These are phyloP conservation scores for Xylaria sp. DNA, from an alignment of 2,329 filamentous ascomycete genomes.

Conservation along the genomic window DNA sequence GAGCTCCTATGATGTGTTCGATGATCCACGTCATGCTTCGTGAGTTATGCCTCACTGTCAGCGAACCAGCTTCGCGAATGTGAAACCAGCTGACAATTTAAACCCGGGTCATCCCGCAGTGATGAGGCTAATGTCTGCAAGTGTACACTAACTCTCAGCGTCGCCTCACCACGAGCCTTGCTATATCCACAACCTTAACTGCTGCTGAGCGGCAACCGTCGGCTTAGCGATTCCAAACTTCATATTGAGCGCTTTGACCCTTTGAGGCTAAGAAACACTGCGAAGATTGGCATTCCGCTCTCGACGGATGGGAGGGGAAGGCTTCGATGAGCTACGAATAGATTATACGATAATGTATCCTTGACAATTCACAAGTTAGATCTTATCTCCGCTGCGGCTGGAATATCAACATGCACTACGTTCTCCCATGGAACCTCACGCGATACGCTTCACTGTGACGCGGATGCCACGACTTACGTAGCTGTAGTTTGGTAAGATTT, in stretches of 20 bases:
- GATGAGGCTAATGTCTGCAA: slow-evolving; percentile 3
- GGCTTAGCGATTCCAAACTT: background rate
- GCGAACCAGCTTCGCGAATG: background rate
- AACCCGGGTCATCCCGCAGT: background rate
- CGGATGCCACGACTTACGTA: background rate
- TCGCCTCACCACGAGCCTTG: background rate
- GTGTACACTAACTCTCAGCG: background rate
- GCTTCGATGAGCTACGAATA: background rate
- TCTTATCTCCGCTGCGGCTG: background rate
- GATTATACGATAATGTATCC: background rate
- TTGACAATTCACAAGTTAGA: background rate
- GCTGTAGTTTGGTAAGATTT: background rate
- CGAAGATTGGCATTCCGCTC: background rate
- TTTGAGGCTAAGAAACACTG: background rate
- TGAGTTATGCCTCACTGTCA: background rate
- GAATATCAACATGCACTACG: background rate
- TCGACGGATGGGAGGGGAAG: background rate
- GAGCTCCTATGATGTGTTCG: background rate
- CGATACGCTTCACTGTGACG: background rate
- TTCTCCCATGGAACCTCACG: background rate
- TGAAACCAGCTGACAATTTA: background rate
- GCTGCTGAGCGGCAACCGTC: background rate
- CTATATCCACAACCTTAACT: slow-evolving; percentile 8
- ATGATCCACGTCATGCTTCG: background rate
- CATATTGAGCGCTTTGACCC: background rate